Evolutionary conservation across 1,139 yeast genomes (phyloP).

Genomic region (Groenewaldozyma auringiensis): DNA sequence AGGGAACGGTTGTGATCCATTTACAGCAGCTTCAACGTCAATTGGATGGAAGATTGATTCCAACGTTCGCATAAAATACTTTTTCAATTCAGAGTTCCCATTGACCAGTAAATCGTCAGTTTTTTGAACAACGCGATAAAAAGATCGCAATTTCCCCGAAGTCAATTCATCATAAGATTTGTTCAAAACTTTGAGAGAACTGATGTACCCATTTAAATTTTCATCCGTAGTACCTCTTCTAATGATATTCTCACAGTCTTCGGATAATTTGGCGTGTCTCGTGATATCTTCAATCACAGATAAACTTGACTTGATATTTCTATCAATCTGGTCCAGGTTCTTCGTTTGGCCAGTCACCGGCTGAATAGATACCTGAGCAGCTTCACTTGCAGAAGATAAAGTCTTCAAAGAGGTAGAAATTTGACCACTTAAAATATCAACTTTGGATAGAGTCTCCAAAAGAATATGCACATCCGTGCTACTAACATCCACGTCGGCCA

Average conservation of each 20-base stretch:
- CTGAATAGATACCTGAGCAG: conserved; percentile 56
- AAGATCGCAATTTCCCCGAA: conserved; percentile 20
- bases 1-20: conserved; percentile 18
- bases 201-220: conserved; percentile 17
- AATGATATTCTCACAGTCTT: conserved; percentile 20
- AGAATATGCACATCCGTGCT: conserved; percentile 82
- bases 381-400: conserved; percentile 51
- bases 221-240: conserved; percentile 14
- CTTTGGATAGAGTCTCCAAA: conserved; percentile 59
- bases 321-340: conserved; percentile 46
- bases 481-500: background rate
- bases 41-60: conserved; percentile 20
- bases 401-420: conserved; percentile 50
- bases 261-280: conserved; percentile 47
- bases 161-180: conserved; percentile 22
- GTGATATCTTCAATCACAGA: conserved; percentile 56
- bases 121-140: conserved; percentile 27
- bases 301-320: conserved; percentile 51
- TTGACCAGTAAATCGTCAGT: conserved; percentile 21
- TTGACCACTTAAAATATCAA: conserved; percentile 48
- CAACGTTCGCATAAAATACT: conserved; percentile 19
- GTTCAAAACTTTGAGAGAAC: conserved; percentile 19
- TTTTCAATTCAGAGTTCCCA: conserved; percentile 20
- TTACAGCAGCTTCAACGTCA: conserved; percentile 18
- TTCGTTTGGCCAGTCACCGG: conserved; percentile 67